A percentile compares a stretch with the other conserved stretches of the same genome.
These are phyloP conservation scores for Neurospora sp. DNA, from an alignment of 495 filamentous ascomycete species.

Conservation along the genomic window DNA sequence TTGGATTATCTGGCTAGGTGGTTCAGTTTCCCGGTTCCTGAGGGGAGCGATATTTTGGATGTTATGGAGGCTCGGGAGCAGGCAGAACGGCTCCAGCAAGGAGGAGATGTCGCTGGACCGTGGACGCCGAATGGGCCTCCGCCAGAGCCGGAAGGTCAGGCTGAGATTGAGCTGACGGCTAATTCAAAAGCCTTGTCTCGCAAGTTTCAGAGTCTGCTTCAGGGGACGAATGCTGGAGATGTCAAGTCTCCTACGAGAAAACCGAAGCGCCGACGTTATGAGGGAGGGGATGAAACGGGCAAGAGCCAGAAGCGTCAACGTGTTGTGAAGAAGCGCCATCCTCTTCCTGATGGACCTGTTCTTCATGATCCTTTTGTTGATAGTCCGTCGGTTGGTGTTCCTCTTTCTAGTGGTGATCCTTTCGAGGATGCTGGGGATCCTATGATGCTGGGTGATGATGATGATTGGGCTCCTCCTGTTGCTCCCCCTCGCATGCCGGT, in stretches of 20 bases:
- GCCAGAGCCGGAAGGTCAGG: neutral
- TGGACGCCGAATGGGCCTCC: neutral
- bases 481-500: neutral
- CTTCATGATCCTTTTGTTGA: neutral
- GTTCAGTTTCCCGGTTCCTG: neutral
- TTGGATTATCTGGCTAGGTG: neutral
- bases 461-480: neutral
- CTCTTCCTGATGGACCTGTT: neutral
- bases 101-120: neutral
- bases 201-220: neutral
- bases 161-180: neutral
- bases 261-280: neutral
- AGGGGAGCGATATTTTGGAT: neutral
- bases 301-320: neutral
- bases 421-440: neutral
- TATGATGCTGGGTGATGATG: neutral
- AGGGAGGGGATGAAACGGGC: neutral
- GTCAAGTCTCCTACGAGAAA: neutral
- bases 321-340: neutral
- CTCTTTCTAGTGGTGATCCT: neutral
- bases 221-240: neutral
- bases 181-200: neutral
- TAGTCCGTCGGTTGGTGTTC: neutral
- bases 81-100: neutral
- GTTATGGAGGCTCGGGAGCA: neutral